Evolutionary conservation across 371 early-diverging fungal species (phyloP).

Genomic region (Mortierella sp.): DNA sequence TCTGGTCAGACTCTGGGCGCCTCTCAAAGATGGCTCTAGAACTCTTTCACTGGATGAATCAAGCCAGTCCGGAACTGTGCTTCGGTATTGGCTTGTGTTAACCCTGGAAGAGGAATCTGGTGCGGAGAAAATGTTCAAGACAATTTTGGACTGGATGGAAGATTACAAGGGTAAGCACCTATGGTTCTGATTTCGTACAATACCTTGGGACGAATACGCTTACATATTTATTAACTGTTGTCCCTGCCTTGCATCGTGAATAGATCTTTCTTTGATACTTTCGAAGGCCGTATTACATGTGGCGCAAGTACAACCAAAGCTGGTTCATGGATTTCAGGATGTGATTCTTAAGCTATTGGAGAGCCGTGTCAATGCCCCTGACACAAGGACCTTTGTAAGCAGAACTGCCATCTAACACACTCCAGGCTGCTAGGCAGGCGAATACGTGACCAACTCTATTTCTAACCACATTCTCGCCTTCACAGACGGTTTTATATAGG

Average conservation of each 20-base stretch:
- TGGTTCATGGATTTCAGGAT: conserved; percentile 19
- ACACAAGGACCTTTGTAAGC: conserved; percentile 45
- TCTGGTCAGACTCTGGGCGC: conserved; percentile 23
- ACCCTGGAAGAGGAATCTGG: conserved; percentile 23
- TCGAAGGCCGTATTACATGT: conserved; percentile 42
- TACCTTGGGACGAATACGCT: background rate
- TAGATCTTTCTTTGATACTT: conserved; percentile 28
- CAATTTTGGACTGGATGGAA: conserved; percentile 36
- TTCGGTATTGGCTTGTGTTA: conserved; percentile 22
- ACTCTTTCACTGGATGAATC: background rate
- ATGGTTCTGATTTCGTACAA: background rate
- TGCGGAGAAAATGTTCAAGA: conserved; percentile 18
- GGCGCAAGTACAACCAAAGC: conserved; percentile 28
- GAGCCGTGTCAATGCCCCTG: conserved; percentile 7
- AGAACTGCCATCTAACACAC: too few species aligned
- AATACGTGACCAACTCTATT: background rate
- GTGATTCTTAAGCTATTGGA: conserved; percentile 17
- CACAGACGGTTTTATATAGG: conserved; percentile 31
- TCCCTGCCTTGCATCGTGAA: background rate
- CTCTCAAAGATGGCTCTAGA: background rate
- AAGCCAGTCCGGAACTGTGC: conserved; percentile 22
- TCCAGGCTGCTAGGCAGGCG: background rate
- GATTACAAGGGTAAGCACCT: conserved; percentile 28
- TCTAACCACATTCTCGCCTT: background rate
- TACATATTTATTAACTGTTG: background rate